Base-by-base conservation (phyloP, 345 rosid species). In the Ceriops decandra region DNA sequence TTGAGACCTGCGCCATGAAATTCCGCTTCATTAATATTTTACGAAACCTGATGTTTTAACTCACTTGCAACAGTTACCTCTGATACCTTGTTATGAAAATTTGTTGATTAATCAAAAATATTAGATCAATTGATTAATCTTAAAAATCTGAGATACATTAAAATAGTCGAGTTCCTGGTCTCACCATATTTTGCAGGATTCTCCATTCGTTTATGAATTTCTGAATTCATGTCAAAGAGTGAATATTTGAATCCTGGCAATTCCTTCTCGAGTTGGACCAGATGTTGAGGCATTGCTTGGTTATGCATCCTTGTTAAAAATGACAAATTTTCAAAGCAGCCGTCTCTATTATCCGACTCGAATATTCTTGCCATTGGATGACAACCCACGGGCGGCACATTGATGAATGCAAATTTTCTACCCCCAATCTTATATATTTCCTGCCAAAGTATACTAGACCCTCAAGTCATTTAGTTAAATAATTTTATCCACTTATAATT, bases 381-480 rank as follows among this genome's bases (percentile, higher is more conserved):
- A 56, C 59, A 56, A 5, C 59, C 59, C 59, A 56, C 5, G 0
- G 24, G 24, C 28, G 59, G 59, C 59, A 56, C 24, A 27, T 56
- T 56, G 59, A 56, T 20, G 28, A 56, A 56, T 27, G 59, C 59
- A 56, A 56, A 56, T 56, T 56, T 56, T 27, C 59, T 56, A 15
- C 59, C 59, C 16, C 59, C 59, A n/a, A 24, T 22, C 28, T 56
- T 15, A 56, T 56, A 15, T 56, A 56, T 24, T 56, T 56, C 59
- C 59, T 56, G 59, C 16, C 47, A 22, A 15, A 22, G 16, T 56
- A 15, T 21, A 56, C 24, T 22, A 56, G 9, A 56, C 27, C 58
- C 9, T 38, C 47, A 38, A 38, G 47, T 13, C 47, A 42, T 10
- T 42, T 13, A 42, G 16, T 42, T 11, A 42, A 10, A 11, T 11